Evolutionary conservation across 192 early-diverging fungal species (phyloP), one percentile per base, ranked within the genome.

Genomic region (Backusella parvicylindrica): DNA sequence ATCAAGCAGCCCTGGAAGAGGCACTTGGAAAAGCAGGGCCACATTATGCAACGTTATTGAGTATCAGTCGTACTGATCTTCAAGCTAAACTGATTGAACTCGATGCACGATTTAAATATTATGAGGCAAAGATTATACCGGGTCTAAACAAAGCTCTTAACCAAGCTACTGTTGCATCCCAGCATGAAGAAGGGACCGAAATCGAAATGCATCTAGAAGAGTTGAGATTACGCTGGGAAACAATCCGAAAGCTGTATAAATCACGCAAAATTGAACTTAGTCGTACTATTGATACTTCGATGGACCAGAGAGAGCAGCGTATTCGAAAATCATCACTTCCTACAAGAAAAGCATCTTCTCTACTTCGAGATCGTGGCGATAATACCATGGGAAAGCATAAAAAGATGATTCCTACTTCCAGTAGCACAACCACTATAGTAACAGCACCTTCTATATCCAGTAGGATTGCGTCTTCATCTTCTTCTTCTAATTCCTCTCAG

Each of bases 81-180:
- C 74, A 84, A 60, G 73, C 81, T 28, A 67, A 76, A 30, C 60
- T 65, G 11, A 84, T 83, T 49, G 84, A 84, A 56, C 66, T 84
- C 0, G 79, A 84, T 36, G 76, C 81, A 7, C 73, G 79, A 23
- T 83, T 78, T 68, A 75, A 78, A 28, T 83, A 84, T 49, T 84
- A 84, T 66, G 50, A 75, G 12, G 23, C 23, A 12, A 63, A 68
- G 16, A 50, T 70, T 40, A 35, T 23, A 18, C 31, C 49, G 31
- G 60, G 33, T 30, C 41, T 76, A 21, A 68, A 76, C 21, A 43
- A 16, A 23, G 68, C 68, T 3, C 33, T 38, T 60, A 60, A 28
- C 12, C 40, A 70, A 28, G 68, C 68, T 18, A 12, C 38, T 26
- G 28, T 60, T 28, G 53, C 53, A 60, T 60, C 53, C 9, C 53